Base-by-base conservation (phyloP, 768 basidiomycete genomes). In the Lentinus brumalis region DNA sequence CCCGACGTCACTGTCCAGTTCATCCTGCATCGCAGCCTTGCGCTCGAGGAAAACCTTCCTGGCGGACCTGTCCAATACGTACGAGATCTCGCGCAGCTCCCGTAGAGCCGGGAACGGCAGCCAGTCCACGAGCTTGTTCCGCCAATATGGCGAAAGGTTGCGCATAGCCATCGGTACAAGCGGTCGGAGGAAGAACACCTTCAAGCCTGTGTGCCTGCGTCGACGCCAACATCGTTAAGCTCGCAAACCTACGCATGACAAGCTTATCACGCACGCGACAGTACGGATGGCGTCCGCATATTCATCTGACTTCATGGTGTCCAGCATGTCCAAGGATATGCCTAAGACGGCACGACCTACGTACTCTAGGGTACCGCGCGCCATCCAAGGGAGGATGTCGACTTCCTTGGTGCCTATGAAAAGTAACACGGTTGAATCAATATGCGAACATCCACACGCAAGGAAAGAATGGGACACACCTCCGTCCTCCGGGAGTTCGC, bases 331-430 rank as follows among this genome's bases (percentile, higher is more conserved):
- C 52, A 78, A 73, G 3, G 68, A 69, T 58, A 77, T 69, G 0
- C 78, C 77, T 0, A 78, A 60, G 2, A 69, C 67, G 8, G 70
- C 74, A 50, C 74, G 72, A 11, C 69, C 71, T 31, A 78, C 69
- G 51, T 75, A 76, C 53, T 78, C 77, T 14, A 78, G 63, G 26
- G 78, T 72, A 7, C 66, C 70, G 1, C 72, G 69, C 16, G 69
- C 67, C 41, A 76, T 60, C 74, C 73, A 78, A 7, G 70, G 69
- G 16, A 75, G 64, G 0, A 79, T 9, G 21, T 78, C 60, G 26
- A 79, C 65, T 53, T 79, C 76, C 41, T 53, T 66, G 8, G 46
- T 42, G 8, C 68, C 71, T 73, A 31, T n/a, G n/a, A 14, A 15
- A 53, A 44, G 40, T 29, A 10, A 21, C 26, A 16, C 31, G 12